These are phyloP conservation scores for Thielaviopsis euricoi DNA, from an alignment of 2,329 filamentous ascomycete species.

Conservation along the genomic window DNA sequence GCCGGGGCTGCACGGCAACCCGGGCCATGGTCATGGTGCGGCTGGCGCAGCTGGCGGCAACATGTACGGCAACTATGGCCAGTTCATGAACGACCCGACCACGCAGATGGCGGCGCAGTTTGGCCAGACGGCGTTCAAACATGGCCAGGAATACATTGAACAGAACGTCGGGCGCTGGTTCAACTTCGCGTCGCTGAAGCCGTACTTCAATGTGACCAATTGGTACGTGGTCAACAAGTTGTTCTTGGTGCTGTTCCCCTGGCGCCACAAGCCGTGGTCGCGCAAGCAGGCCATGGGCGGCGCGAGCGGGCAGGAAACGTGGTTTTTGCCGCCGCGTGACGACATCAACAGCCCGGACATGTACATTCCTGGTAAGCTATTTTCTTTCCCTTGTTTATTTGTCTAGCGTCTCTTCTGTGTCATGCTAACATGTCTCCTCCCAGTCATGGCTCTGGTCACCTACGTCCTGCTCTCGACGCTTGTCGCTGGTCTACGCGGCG, in stretches of 20 bases:
- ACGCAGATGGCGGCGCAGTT: conserved; percentile 92
- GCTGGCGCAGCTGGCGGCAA: conserved; percentile 24
- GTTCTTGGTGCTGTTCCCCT: conserved; percentile 85
- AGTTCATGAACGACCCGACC: conserved; percentile 91
- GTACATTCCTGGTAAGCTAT: conserved; percentile 62
- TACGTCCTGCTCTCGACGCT: conserved; percentile 91
- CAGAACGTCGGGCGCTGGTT: conserved; percentile 77
- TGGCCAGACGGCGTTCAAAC: conserved; percentile 77
- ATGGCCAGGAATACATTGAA: conserved; percentile 87
- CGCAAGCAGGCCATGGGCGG: conserved; percentile 60
- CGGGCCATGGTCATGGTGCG: neutral
- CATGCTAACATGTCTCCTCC: no score
- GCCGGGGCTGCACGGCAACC: neutral
- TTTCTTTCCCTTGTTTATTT: neutral
- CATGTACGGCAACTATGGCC: conserved; percentile 59
- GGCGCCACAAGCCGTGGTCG: conserved; percentile 95
- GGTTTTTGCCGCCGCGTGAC: conserved; percentile 82
- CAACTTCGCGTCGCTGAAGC: conserved; percentile 83
- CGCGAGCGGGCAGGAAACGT: conserved; percentile 51
- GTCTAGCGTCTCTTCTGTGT: no score
- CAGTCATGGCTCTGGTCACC: conserved; percentile 88
- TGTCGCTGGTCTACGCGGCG: conserved; percentile 72
- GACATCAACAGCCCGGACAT: conserved; percentile 97
- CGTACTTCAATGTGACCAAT: conserved; percentile 99
- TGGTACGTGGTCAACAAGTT: conserved; percentile 91